phyloP scores from a whole-genome alignment of 805 yeast genomes.

The Wickerhamiella nectarea region DNA sequence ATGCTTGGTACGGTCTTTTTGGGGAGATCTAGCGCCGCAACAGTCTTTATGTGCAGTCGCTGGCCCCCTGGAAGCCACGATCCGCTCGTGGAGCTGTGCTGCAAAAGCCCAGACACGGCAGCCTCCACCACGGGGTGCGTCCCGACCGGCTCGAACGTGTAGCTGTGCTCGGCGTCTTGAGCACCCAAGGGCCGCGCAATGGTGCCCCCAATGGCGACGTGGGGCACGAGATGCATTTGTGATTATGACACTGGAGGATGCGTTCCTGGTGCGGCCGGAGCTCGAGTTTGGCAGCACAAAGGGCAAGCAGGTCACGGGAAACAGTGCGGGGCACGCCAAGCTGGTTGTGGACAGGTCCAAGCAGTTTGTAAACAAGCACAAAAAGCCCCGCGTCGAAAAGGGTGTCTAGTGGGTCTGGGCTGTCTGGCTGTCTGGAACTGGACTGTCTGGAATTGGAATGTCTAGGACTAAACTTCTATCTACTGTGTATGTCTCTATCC shows the following conservation, averaged over 20 bases:
- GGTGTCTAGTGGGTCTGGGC: neutral
- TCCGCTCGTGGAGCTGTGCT: conserved; percentile 3
- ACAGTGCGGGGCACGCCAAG: conserved; percentile 4
- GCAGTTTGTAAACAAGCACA: conserved; percentile 1
- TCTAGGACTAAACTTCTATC: no score
- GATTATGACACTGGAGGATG: conserved; percentile 1
- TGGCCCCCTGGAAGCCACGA: conserved; percentile 8
- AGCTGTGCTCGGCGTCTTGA: neutral
- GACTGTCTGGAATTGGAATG: no score
- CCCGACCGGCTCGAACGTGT: neutral
- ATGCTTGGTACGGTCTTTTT: conserved; percentile 19
- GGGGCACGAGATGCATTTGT: conserved; percentile 5
- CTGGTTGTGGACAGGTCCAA: neutral
- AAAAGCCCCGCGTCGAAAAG: neutral
- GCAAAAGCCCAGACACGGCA: neutral
- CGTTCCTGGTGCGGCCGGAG: neutral
- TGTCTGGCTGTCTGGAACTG: no score
- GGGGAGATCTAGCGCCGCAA: neutral
- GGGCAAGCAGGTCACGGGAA: conserved; percentile 2
- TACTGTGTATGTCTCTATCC: no score
- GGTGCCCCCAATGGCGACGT: conserved; percentile 4
- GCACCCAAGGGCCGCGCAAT: neutral
- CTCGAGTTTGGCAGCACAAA: conserved; percentile 1
- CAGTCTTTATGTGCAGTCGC: neutral
- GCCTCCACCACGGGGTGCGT: no score